A percentile compares a stretch with the other conserved stretches of the same genome.
Conservation (phyloP, 352 stramenopile species). For the Pythium rishiriense region DNA sequence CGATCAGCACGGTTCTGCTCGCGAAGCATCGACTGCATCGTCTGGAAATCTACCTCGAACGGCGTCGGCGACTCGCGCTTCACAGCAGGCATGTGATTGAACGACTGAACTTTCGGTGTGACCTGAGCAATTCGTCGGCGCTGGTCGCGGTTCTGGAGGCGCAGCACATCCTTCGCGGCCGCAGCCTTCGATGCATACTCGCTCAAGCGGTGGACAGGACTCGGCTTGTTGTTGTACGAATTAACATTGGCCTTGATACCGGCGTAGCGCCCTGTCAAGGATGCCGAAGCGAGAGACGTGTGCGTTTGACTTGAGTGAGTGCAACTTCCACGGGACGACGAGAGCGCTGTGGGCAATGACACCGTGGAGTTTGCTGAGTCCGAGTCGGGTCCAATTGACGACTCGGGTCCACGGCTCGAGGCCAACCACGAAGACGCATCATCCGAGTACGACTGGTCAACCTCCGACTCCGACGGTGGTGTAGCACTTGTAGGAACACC, state of each 20-base stretch:
- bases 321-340: neutral
- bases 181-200: neutral
- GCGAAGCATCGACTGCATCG: neutral
- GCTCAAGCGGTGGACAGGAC: neutral
- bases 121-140: neutral
- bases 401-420: too few species aligned
- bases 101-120: neutral
- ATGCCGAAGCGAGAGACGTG: too few species aligned
- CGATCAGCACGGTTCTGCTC: neutral
- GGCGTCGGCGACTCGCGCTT: neutral
- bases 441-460: too few species aligned
- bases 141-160: neutral
- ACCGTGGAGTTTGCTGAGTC: neutral
- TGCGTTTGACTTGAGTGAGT: neutral
- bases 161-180: neutral
- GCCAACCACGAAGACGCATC: too few species aligned
- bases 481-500: too few species aligned
- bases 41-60: neutral
- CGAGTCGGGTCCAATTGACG: neutral
- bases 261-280: neutral
- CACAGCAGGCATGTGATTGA: neutral
- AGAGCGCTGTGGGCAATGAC: neutral
- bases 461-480: too few species aligned
- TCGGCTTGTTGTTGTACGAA: neutral
- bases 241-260: neutral